Evolutionary conservation across 495 filamentous ascomycete genomes (phyloP), one percentile per base, ranked within the genome.

Genomic region (Penicillium steckii): DNA sequence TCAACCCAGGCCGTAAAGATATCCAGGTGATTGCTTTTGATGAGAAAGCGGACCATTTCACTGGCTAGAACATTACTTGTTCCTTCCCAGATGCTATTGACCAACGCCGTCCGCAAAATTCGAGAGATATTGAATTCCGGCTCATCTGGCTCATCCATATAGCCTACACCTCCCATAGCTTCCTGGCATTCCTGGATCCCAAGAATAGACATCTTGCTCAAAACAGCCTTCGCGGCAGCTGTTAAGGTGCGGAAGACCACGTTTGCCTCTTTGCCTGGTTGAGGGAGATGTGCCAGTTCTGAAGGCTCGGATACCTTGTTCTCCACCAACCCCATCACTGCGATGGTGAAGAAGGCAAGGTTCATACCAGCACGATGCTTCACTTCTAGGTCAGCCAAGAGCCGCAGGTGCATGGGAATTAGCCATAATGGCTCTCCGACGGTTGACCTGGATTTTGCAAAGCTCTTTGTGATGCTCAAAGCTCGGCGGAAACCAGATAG

Each of bases 61-160:
- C 75, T 77, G 5, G 78, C 79, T 19, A 91, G 61, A 2, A 90
- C 83, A 56, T 89, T 85, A 8, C 85, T 88, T 2, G 88, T 90
- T 4, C 87, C 87, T 61, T 90, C 88, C 85, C 87, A 90, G 47
- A 89, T 89, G 22, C 79, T 75, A 26, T 84, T 74, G 2, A 88
- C 85, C 4, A 78, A 72, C 1, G 77, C 81, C 59, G 90, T 87
- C 6, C 88, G 75, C 53, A 83, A 78, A 8, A 90, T 67, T 8
- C 87, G 69, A 7, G 85, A 74, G 19, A 90, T 69, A 48, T 89
- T 91, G 45, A 85, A 65, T 29, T 82, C 80, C 15, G 66, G 65
- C 46, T 73, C 71, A 17, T 73, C 68, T 2, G 67, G 48, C 44
- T 73, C 68, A 35, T 89, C 81, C 46, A 89, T 81, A 54, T 88